Evolutionary conservation across 257 asterid genomes (phyloP).

Genomic region (Petrea volubilis): DNA sequence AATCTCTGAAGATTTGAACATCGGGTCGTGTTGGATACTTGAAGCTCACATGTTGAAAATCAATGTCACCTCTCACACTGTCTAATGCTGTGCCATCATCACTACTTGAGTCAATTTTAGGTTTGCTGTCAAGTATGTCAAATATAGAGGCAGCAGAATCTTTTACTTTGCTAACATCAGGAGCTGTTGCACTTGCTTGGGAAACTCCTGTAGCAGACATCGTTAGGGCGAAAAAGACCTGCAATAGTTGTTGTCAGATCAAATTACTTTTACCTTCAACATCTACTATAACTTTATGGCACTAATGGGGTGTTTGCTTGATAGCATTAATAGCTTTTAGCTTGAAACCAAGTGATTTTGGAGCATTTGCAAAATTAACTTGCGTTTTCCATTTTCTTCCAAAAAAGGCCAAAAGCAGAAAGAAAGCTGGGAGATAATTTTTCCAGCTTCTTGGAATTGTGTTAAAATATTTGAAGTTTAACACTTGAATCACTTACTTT

Average conservation of each 20-base stretch:
- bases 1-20: constrained; percentile 63
- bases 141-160: constrained; percentile 68
- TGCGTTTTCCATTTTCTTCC: too few species aligned
- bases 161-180: constrained; percentile 65
- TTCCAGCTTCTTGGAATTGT: not conserved
- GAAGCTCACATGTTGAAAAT: constrained; percentile 58
- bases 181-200: constrained; percentile 60
- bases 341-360: too few species aligned
- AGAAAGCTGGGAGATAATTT: too few species aligned
- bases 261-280: too few species aligned
- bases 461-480: too few species aligned
- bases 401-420: too few species aligned
- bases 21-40: constrained; percentile 72
- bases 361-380: too few species aligned
- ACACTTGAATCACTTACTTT: too few species aligned
- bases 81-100: constrained; percentile 52
- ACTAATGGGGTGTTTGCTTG: too few species aligned
- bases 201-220: constrained; percentile 78
- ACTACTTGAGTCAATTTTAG: constrained; percentile 64
- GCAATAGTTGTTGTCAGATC: constrained; percentile 4
- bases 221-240: constrained; percentile 81
- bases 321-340: too few species aligned
- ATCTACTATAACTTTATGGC: too few species aligned
- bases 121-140: constrained; percentile 61
- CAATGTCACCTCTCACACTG: constrained; percentile 56